Evolutionary conservation across 2,329 filamentous ascomycete species (phyloP).

Genomic region (Huntiella bhutanensis): DNA sequence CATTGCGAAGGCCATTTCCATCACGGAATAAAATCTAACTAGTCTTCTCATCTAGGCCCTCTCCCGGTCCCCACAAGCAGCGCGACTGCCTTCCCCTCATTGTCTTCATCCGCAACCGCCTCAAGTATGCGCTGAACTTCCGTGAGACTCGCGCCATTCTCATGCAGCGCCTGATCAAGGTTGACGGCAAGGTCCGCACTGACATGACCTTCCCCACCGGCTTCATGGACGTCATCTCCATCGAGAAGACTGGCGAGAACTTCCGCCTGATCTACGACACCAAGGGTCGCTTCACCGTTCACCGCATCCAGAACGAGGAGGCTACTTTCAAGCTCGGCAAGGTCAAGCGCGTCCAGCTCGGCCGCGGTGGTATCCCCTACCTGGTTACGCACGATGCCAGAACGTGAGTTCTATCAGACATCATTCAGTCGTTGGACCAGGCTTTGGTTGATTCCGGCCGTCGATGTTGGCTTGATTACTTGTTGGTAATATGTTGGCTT

Average conservation of each 20-base stretch:
- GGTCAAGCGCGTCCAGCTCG: slow-evolving; percentile 98
- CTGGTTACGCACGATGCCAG: slow-evolving; percentile 99
- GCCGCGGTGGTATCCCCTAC: slow-evolving; percentile 99
- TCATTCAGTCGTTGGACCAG: slow-evolving; percentile 99
- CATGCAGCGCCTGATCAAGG: slow-evolving; percentile 99
- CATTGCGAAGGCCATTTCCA: not conserved
- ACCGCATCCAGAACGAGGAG: slow-evolving; percentile 98
- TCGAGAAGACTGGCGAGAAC: slow-evolving; percentile 99
- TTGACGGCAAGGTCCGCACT: slow-evolving; percentile 98
- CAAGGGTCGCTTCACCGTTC: slow-evolving; percentile 99
- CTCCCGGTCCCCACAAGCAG: slow-evolving; percentile 92
- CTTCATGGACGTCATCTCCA: slow-evolving; percentile 98
- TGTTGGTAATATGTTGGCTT: not conserved
- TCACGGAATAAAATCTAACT: slow-evolving; percentile 3
- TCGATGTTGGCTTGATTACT: slow-evolving; percentile 5
- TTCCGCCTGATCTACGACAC: slow-evolving; percentile 99
- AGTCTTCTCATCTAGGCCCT: slow-evolving; percentile 26
- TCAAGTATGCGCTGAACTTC: slow-evolving; percentile 99
- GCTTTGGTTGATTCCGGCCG: slow-evolving; percentile 57
- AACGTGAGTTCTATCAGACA: slow-evolving; percentile 96
- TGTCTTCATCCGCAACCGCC: slow-evolving; percentile 89
- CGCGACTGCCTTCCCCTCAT: slow-evolving; percentile 97
- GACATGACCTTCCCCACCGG: slow-evolving; percentile 93
- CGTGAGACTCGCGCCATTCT: slow-evolving; percentile 95
- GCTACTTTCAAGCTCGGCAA: slow-evolving; percentile 99